Evolutionary conservation across 495 filamentous ascomycete genomes (phyloP).

Genomic region (Penicillium turbatum): DNA sequence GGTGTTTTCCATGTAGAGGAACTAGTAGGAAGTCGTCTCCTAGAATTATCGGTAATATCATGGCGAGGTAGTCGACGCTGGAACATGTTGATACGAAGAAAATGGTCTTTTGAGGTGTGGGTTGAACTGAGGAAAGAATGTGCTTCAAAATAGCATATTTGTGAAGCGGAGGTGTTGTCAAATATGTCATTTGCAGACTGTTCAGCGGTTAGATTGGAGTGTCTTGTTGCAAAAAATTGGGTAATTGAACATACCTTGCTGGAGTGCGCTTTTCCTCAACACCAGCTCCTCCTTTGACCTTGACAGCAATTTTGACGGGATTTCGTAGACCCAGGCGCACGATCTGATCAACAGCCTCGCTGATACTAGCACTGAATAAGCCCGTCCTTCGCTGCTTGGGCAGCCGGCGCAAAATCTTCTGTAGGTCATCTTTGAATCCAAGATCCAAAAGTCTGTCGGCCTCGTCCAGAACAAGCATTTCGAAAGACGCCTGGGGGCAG

Average conservation of each 20-base stretch:
- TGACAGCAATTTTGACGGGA: conserved; percentile 88
- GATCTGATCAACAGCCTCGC: conserved; percentile 85
- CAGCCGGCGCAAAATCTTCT: conserved; percentile 74
- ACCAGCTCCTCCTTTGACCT: conserved; percentile 72
- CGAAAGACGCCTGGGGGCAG: conserved; percentile 81
- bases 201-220: conserved; percentile 9
- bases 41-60: conserved; percentile 64
- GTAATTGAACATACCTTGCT: conserved; percentile 47
- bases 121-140: conserved; percentile 63
- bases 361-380: conserved; percentile 88
- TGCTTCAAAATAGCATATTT: conserved; percentile 71
- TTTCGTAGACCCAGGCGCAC: conserved; percentile 90
- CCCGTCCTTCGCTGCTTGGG: conserved; percentile 94
- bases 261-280: conserved; percentile 85
- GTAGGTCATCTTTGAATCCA: conserved; percentile 89
- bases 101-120: conserved; percentile 76
- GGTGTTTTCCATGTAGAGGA: conserved; percentile 86
- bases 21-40: conserved; percentile 59
- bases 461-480: conserved; percentile 88
- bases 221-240: background rate
- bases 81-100: conserved; percentile 92
- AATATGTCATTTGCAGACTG: conserved; percentile 84
- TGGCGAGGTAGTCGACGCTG: conserved; percentile 87
- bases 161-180: conserved; percentile 65
- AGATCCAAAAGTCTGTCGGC: conserved; percentile 89